Base-by-base conservation (phyloP, 1,284 basidiomycete species). In the Schizophyllum amplum region DNA sequence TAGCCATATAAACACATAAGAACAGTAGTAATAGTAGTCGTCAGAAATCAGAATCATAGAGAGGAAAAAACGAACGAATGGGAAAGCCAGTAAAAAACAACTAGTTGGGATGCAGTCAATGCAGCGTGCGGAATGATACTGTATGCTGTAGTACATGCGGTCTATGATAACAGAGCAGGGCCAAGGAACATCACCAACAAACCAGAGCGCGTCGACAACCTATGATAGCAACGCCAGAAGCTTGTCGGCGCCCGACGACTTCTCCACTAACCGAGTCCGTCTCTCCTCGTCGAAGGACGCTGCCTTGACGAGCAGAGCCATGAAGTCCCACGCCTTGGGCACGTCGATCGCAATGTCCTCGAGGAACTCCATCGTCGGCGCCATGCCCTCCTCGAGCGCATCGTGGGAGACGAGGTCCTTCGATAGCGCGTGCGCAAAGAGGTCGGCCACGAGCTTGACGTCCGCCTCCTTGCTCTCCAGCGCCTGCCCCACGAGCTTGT, bases 301-400 rank as follows among this genome's bases (percentile, higher is more conserved):
- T 49, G 82, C 84, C 67, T 83, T 84, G 59, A 94, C 71, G 73
- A 93, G 82, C 56, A 78, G 76, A 7, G 85, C 91, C 68, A 94
- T 85, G 55, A 87, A 81, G 59, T 81, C 72, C 73, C 89, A 87
- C 0, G 92, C 94, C 67, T 88, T 87, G 4, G 94, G 94, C 59
- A 89, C 90, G 69, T 98, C 94, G 65, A 94, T 87, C 20, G 85
- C 83, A 57, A 93, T 83, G 67, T 97, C 94, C 66, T 94, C 92
- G 63, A 97, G 76, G 60, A 86, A 72, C 68, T 90, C 87, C 56
- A 88, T 83, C 55, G 84, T 79, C 1, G 78, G 75, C 57, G 71
- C 70, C 70, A 94, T 81, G 17, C 89, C 88, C 59, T 81, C 76
- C 69, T 86, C 87, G 65, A 93, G 83, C 5, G 80, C 72, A 13